These are phyloP conservation scores for Monosporascus sp. DNA, from an alignment of 2,329 filamentous ascomycete species.

Conservation along the genomic window DNA sequence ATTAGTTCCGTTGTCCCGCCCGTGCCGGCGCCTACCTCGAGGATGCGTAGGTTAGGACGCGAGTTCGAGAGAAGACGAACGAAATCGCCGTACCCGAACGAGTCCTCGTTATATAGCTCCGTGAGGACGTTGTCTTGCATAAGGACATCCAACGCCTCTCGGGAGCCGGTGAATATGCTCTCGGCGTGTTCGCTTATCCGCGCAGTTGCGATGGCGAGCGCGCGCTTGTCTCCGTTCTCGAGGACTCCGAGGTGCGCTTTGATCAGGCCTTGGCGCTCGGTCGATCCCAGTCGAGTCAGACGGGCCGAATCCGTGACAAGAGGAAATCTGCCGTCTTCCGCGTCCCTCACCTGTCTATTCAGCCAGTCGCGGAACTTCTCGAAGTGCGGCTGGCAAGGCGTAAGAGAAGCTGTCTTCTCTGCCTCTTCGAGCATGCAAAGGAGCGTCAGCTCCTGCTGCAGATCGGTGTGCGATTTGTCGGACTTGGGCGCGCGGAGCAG, in stretches of 20 bases:
- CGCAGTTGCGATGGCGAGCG: slow-evolving; percentile 11
- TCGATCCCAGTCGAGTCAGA: slow-evolving; percentile 2
- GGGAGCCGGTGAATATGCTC: slow-evolving; percentile 16
- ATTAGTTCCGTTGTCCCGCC: slow-evolving; percentile 21
- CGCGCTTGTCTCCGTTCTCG: slow-evolving; percentile 9
- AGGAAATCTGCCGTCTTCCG: slow-evolving; percentile 8
- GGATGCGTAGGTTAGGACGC: slow-evolving; percentile 11
- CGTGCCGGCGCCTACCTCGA: slow-evolving; percentile 22
- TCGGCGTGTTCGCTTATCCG: slow-evolving; percentile 15
- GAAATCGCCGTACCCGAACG: slow-evolving; percentile 16
- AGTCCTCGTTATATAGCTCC: slow-evolving; percentile 21
- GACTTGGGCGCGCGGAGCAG: slow-evolving; percentile 16
- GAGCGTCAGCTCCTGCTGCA: slow-evolving; percentile 25
- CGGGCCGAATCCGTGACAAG: slow-evolving; percentile 6
- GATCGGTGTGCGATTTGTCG: slow-evolving; percentile 9
- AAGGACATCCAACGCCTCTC: slow-evolving; percentile 24
- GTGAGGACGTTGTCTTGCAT: slow-evolving; percentile 24
- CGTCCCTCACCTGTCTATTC: slow-evolving; percentile 11
- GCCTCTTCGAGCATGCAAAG: slow-evolving; percentile 20
- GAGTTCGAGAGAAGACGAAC: slow-evolving; percentile 11
- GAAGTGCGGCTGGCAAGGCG: slow-evolving; percentile 19
- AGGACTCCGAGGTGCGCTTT: slow-evolving; percentile 11
- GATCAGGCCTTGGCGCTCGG: slow-evolving; percentile 5
- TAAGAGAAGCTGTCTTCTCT: slow-evolving; percentile 10
- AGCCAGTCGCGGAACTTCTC: slow-evolving; percentile 23